These are phyloP conservation scores for Abelmoschus esculentus DNA, from an alignment of 345 rosid genomes.

Conservation along the genomic window DNA sequence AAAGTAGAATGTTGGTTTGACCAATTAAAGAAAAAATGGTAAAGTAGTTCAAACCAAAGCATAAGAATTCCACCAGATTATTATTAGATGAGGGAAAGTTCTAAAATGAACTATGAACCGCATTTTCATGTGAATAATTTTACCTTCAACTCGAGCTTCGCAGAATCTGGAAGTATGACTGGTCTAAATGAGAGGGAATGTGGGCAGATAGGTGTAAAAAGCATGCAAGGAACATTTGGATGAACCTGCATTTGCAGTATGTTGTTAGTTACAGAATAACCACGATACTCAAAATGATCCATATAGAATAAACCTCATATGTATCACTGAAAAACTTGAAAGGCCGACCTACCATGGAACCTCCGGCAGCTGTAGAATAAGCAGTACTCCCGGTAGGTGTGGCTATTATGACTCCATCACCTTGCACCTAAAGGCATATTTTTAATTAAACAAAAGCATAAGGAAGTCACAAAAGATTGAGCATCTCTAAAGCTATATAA, in stretches of 20 bases:
- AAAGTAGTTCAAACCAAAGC: not conserved
- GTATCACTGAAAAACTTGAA: conserved; percentile 4
- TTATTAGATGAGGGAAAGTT: not conserved
- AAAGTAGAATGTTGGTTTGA: not conserved
- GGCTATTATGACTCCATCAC: conserved; percentile 97
- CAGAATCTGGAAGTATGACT: conserved; percentile 98
- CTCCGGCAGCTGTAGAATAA: conserved; percentile 97
- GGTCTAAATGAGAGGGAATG: conserved; percentile 97
- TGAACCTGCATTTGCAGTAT: conserved; percentile 62
- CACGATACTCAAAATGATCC: not conserved
- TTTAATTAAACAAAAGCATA: conserved; percentile 2
- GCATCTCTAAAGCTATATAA: not conserved
- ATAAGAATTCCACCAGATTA: not conserved
- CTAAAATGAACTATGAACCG: not conserved
- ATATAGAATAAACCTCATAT: not conserved
- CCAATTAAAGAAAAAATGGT: not conserved
- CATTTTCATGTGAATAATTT: not conserved
- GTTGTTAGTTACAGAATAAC: conserved; percentile 2
- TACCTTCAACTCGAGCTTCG: conserved; percentile 87
- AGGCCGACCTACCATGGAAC: conserved; percentile 73
- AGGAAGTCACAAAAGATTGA: conserved; percentile 3
- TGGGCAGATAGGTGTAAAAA: conserved; percentile 96
- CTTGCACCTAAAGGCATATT: conserved; percentile 67
- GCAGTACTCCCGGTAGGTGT: conserved; percentile 99
- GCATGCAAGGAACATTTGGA: conserved; percentile 99